Conservation (phyloP, 441 rosid genomes). For the Euphorbia celastroides region DNA sequence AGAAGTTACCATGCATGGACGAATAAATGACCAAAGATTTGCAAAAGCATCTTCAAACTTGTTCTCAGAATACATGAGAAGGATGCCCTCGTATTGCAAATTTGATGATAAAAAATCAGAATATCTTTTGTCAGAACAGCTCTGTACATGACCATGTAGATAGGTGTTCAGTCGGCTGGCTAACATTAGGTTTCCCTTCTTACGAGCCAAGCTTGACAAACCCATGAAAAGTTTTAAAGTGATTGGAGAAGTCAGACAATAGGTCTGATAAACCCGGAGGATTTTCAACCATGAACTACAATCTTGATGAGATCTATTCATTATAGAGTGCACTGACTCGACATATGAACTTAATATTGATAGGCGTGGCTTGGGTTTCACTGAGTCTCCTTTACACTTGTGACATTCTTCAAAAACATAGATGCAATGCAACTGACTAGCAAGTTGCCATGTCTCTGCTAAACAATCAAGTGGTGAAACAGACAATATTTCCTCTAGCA, state of each 20-base stretch:
- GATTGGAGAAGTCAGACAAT: conserved; percentile 60
- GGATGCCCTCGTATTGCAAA: conserved; percentile 72
- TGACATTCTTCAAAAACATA: conserved; percentile 68
- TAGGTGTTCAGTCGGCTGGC: conserved; percentile 60
- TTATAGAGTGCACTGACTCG: conserved; percentile 53
- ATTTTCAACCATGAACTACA: conserved; percentile 89
- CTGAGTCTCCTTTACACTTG: conserved; percentile 35
- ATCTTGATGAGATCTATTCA: conserved; percentile 61
- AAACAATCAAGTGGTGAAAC: conserved; percentile 83
- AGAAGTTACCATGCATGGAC: conserved; percentile 61
- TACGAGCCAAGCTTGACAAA: conserved; percentile 78
- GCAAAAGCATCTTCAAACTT: conserved; percentile 71
- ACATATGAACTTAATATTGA: conserved; percentile 58
- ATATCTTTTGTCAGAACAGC: conserved; percentile 52
- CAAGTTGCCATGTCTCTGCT: conserved; percentile 69
- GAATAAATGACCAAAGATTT: conserved; percentile 80
- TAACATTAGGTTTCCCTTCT: conserved; percentile 71
- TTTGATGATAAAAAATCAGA: conserved; percentile 44
- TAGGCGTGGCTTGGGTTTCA: conserved; percentile 35
- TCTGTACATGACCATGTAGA: conserved; percentile 47
- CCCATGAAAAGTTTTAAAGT: conserved; percentile 77
- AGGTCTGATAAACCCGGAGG: conserved; percentile 68
- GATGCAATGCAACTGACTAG: conserved; percentile 88
- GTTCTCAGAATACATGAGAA: conserved; percentile 71
- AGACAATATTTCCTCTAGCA: conserved; percentile 84